Percentiles rank a stretch among this genome's conserved stretches.
phyloP scores from a whole-genome alignment of 140 eudicot genomes.

The Cichorium intybus region DNA sequence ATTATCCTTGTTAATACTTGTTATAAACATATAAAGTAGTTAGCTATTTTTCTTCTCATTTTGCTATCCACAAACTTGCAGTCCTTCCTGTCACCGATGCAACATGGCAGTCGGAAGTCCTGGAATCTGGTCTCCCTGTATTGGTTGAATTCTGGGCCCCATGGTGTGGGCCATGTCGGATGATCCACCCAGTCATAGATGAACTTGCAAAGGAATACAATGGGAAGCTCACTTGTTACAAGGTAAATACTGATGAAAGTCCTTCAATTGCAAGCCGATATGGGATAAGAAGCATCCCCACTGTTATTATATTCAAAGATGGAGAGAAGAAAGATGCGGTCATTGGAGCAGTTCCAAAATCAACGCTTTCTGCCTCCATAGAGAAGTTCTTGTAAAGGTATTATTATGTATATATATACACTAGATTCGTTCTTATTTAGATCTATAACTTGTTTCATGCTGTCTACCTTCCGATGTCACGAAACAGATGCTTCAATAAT shows the following conservation, averaged over 20 bases:
- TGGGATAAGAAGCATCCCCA: constrained; percentile 94
- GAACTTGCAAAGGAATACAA: constrained; percentile 74
- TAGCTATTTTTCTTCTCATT: too few species aligned
- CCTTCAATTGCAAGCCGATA: constrained; percentile 76
- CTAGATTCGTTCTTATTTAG: constrained; percentile 30
- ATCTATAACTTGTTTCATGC: constrained; percentile 19
- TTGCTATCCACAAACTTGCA: constrained; percentile 29
- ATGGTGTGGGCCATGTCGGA: constrained; percentile 99
- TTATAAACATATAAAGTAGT: too few species aligned
- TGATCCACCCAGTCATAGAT: constrained; percentile 83
- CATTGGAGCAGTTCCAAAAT: constrained; percentile 91
- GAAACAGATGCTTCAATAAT: constrained; percentile 33
- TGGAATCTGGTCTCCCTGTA: constrained; percentile 59
- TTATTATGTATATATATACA: constrained; percentile 10
- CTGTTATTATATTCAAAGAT: constrained; percentile 77
- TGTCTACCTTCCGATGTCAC: constrained; percentile 26
- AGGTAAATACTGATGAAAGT: constrained; percentile 85
- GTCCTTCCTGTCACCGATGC: constrained; percentile 59
- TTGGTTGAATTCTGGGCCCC: constrained; percentile 99
- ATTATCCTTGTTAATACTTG: too few species aligned
- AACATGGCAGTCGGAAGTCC: constrained; percentile 65
- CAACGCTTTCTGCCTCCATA: constrained; percentile 66
- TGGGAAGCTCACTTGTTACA: constrained; percentile 81
- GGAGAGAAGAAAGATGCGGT: constrained; percentile 98
- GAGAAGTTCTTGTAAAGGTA: constrained; percentile 65